Conservation (phyloP, 139 green algal species). For the Coelastrella sp. region DNA sequence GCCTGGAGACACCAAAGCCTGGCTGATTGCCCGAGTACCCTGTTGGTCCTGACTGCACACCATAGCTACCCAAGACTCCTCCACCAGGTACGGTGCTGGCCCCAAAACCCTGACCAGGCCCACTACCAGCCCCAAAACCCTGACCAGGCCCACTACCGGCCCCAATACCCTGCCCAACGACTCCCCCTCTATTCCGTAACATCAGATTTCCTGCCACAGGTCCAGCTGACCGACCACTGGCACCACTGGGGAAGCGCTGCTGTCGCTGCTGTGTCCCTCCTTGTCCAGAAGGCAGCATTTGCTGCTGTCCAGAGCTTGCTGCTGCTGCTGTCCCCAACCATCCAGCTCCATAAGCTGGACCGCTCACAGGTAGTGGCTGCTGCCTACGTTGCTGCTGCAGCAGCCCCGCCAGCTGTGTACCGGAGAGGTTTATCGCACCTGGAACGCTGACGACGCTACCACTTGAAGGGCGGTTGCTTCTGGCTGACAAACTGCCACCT, state of each 20-base stretch:
- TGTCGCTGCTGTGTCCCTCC: not conserved
- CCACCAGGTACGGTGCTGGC: too few species aligned
- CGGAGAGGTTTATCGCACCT: slow-evolving; percentile 6
- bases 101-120: too few species aligned
- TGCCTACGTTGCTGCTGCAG: slow-evolving; percentile 41
- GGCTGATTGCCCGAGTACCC: too few species aligned
- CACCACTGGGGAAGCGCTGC: not conserved
- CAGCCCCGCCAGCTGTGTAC: slow-evolving; percentile 18
- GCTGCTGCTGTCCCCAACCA: slow-evolving; percentile 25
- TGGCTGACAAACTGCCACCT: not conserved
- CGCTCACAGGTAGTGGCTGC: not conserved
- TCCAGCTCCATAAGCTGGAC: slow-evolving; percentile 31
- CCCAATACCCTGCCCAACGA: not conserved
- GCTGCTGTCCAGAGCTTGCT: slow-evolving; percentile 10
- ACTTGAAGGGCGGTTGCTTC: not conserved
- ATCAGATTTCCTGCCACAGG: not conserved
- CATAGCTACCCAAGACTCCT: too few species aligned
- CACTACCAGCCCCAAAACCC: not conserved
- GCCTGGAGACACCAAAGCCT: too few species aligned
- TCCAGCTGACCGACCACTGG: not conserved
- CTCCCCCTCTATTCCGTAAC: not conserved
- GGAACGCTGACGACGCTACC: not conserved
- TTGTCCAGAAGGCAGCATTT: not conserved
- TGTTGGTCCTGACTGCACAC: too few species aligned
- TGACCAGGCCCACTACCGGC: not conserved